phyloP scores from a whole-genome alignment of 1,284 basidiomycete genomes.

The Paramarasmius palmivorus region DNA sequence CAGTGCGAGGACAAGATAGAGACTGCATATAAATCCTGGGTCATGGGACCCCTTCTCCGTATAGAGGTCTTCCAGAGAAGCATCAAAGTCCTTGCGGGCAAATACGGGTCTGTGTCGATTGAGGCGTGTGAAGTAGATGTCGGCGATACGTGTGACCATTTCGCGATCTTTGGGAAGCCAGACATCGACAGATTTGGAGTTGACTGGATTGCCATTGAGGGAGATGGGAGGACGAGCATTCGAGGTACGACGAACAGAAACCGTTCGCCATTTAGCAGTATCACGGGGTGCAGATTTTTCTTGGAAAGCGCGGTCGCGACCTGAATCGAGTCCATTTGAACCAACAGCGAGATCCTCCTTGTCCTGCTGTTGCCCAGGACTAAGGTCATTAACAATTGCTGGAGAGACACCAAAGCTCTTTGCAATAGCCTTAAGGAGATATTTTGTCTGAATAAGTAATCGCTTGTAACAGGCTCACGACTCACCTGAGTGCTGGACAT shows the following conservation, averaged over 20 bases:
- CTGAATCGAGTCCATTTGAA: constrained; percentile 64
- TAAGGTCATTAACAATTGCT: constrained; percentile 64
- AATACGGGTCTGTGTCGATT: constrained; percentile 79
- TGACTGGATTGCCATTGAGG: constrained; percentile 28
- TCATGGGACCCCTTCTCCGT: constrained; percentile 56
- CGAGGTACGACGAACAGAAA: constrained; percentile 50
- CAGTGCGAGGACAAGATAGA: constrained; percentile 75
- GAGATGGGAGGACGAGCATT: constrained; percentile 28
- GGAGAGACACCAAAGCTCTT: constrained; percentile 77
- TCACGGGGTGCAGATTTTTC: constrained; percentile 63
- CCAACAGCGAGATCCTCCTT: constrained; percentile 77
- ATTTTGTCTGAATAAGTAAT: constrained; percentile 10
- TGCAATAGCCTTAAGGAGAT: constrained; percentile 54
- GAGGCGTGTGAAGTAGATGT: constrained; percentile 72
- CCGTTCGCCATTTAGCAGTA: constrained; percentile 55
- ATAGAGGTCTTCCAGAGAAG: constrained; percentile 64
- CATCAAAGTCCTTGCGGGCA: constrained; percentile 62
- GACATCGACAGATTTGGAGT: constrained; percentile 43
- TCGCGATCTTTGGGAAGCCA: constrained; percentile 76
- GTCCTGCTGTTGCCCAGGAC: constrained; percentile 48
- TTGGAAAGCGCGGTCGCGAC: constrained; percentile 60
- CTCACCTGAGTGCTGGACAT: constrained; percentile 66
- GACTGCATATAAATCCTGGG: constrained; percentile 73
- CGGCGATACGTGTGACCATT: constrained; percentile 60
- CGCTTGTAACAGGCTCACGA: constrained; percentile 9